Conservation (phyloP, 306 rosid genomes). For the Spatholobus suberectus region DNA sequence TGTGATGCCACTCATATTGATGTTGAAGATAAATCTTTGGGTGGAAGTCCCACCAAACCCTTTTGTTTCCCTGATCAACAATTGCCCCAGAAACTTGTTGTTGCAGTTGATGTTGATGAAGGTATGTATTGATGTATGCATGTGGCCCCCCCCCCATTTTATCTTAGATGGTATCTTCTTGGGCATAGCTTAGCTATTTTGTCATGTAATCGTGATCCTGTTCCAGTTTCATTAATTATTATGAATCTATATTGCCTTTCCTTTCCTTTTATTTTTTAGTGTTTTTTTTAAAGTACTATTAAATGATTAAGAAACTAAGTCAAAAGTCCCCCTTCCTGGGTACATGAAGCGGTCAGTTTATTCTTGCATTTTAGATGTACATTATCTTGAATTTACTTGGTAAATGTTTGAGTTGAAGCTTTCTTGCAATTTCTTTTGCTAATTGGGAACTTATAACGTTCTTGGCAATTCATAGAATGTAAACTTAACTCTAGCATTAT, state of each 20-base stretch:
- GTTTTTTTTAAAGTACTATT: background rate
- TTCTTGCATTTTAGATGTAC: constrained; percentile 12
- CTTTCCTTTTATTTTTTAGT: background rate
- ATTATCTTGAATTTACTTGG: background rate
- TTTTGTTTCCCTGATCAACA: constrained; percentile 48
- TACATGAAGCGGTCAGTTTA: background rate
- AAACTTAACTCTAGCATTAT: constrained; percentile 1
- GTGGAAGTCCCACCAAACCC: constrained; percentile 41
- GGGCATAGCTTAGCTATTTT: background rate
- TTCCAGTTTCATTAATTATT: constrained; percentile 3
- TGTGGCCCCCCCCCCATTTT: background rate
- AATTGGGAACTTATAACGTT: background rate
- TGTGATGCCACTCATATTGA: background rate
- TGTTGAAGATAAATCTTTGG: constrained; percentile 25
- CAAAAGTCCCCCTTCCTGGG: background rate
- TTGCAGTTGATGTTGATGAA: constrained; percentile 92
- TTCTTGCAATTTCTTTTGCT: background rate
- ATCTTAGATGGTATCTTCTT: background rate
- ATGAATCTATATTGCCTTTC: background rate
- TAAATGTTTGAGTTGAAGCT: background rate
- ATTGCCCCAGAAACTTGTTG: constrained; percentile 56
- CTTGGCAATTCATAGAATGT: background rate
- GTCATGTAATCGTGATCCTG: background rate
- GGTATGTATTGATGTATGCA: constrained; percentile 49
- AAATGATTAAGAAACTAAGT: constrained; percentile 7